phyloP scores from a whole-genome alignment of 495 filamentous ascomycete species.

The Delitschia confertaspora region DNA sequence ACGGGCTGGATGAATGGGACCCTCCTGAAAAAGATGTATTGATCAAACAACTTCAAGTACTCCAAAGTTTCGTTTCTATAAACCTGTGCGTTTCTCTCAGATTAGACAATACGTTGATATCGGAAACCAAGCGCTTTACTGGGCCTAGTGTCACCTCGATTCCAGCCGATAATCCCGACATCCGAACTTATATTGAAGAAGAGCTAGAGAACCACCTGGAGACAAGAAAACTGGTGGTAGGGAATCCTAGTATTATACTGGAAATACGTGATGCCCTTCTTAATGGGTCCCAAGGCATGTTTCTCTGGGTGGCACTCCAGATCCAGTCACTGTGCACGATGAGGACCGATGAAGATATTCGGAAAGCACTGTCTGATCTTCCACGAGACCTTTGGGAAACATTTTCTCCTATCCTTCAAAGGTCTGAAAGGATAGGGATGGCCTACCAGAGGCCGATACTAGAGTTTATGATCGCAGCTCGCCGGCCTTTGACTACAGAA shows the following conservation, averaged over 20 bases:
- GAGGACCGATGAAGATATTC: slow-evolving; percentile 39
- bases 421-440: slow-evolving; percentile 19
- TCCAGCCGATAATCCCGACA: slow-evolving; percentile 38
- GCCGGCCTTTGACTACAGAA: slow-evolving; percentile 35
- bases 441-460: slow-evolving; percentile 26
- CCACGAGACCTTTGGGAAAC: slow-evolving; percentile 38
- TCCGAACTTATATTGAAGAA: slow-evolving; percentile 34
- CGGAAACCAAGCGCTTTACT: slow-evolving; percentile 15
- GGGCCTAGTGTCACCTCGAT: slow-evolving; percentile 24
- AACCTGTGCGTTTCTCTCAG: slow-evolving; percentile 35
- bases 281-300: slow-evolving; percentile 37
- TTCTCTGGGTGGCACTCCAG: slow-evolving; percentile 43
- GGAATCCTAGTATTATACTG: slow-evolving; percentile 34
- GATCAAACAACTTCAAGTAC: slow-evolving; percentile 21
- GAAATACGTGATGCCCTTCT: slow-evolving; percentile 34
- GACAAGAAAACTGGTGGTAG: slow-evolving; percentile 32
- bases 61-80: too few relatives aligned
- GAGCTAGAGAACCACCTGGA: slow-evolving; percentile 33
- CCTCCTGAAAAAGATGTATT: slow-evolving; percentile 24
- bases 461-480: slow-evolving; percentile 31
- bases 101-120: slow-evolving; percentile 23
- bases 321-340: slow-evolving; percentile 36
- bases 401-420: slow-evolving; percentile 36
- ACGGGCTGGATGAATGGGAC: slow-evolving; percentile 38
- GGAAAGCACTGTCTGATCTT: slow-evolving; percentile 34